phyloP scores from a whole-genome alignment of 2,329 filamentous ascomycete genomes.

The Nemania sp. region DNA sequence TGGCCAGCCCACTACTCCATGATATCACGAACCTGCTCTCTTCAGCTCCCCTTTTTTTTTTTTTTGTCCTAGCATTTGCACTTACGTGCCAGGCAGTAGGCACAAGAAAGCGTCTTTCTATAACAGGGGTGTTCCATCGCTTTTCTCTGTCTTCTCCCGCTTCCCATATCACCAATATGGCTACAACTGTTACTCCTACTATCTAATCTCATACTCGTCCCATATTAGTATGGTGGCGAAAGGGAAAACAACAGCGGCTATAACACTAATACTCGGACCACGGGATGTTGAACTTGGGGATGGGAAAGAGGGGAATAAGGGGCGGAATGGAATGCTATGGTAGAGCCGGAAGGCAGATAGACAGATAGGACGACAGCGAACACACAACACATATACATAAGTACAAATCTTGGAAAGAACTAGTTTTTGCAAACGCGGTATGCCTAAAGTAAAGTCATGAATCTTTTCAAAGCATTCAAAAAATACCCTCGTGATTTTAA shows the following conservation, averaged over 20 bases:
- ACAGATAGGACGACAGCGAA: neutral
- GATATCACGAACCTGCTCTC: neutral
- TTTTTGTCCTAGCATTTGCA: neutral
- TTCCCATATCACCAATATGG: neutral
- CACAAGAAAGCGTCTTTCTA: no score
- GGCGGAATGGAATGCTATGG: neutral
- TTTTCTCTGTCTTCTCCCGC: neutral
- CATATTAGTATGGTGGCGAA: no score
- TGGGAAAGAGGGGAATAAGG: neutral
- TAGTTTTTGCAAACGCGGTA: no score
- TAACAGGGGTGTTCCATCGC: neutral
- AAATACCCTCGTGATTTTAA: no score
- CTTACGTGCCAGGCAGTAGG: neutral
- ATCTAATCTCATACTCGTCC: no score
- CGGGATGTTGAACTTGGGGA: slow-evolving; percentile 1
- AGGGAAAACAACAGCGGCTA: neutral
- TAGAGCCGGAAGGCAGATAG: neutral
- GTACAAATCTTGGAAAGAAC: no score
- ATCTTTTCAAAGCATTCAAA: no score
- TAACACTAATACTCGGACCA: neutral
- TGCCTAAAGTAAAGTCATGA: no score
- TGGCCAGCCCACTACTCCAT: neutral
- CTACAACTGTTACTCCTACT: no score
- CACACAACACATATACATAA: no score
- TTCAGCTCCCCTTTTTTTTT: neutral